Evolutionary conservation across 2,329 filamentous ascomycete genomes (phyloP).

Genomic region (Botrytis medusae): DNA sequence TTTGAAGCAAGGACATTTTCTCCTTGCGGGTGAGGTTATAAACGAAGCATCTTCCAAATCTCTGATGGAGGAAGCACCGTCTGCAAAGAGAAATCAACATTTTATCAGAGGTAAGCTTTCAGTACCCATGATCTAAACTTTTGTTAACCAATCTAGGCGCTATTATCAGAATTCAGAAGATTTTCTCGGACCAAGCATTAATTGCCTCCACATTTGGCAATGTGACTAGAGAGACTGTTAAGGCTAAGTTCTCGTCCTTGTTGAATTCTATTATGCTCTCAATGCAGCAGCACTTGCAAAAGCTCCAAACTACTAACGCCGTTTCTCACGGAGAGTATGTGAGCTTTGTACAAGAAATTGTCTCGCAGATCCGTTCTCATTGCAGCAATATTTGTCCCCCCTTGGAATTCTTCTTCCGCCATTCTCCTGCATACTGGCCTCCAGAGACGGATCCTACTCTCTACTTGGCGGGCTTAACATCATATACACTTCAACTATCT

Average conservation of each 20-base stretch:
- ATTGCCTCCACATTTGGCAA: slow-evolving; percentile 24
- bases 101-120: slow-evolving; percentile 10
- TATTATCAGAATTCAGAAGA: slow-evolving; percentile 19
- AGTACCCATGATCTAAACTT: not conserved
- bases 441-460: slow-evolving; percentile 35
- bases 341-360: slow-evolving; percentile 29
- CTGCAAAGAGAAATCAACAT: slow-evolving; percentile 4
- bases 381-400: slow-evolving; percentile 33
- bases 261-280: slow-evolving; percentile 33
- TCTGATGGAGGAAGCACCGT: not conserved
- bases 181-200: slow-evolving; percentile 23
- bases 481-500: slow-evolving; percentile 34
- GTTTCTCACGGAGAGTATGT: slow-evolving; percentile 32
- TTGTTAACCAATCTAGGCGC: not conserved
- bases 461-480: slow-evolving; percentile 34
- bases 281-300: slow-evolving; percentile 33
- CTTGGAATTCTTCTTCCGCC: slow-evolving; percentile 33
- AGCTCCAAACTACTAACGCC: slow-evolving; percentile 26
- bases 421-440: slow-evolving; percentile 36
- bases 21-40: not conserved
- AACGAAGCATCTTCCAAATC: not conserved
- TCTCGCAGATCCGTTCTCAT: slow-evolving; percentile 33
- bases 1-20: slow-evolving; percentile 14
- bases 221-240: slow-evolving; percentile 21
- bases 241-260: slow-evolving; percentile 28